Evolutionary conservation across 257 asterid genomes (phyloP), one percentile per base, ranked within the genome.

Genomic region (Solanum appendiculatum): DNA sequence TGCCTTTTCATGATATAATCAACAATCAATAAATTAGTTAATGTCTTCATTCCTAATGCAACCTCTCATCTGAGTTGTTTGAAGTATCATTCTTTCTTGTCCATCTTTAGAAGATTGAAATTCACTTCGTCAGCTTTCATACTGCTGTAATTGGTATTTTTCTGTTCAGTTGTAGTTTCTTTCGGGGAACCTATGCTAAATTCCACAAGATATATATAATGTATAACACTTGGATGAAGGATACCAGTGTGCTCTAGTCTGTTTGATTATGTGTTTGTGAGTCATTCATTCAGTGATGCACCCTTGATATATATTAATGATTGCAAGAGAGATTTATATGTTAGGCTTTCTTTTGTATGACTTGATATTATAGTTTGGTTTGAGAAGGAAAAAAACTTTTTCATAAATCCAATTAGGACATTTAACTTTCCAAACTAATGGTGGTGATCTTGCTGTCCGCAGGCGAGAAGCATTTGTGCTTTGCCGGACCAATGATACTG

Each of bases 381-480:
- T 34, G 48, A 33, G 11, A 36, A 33, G 8, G 63, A 81, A 63
- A 25, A 54, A 36, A 13, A 18, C 10, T 3, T 54, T 54, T 20
- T 58, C 37, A 86, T 78, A 34, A 63, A 85, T 84, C 40, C 46
- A 85, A 46, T 29, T 48, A 5, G 29, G 85, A 36, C 81, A 36
- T 36, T 36, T 73, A 9, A 36, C 81, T 73, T 80, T 80, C 42
- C 42, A 16, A 80, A 46, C 85, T 46, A 80, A 80, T 46, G 66
- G n/a, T 16, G 64, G 40, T 46, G 40, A 48, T 27, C 13, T 69
- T 29, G 64, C 72, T 14, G 13, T 88, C 86, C 85, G 5, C 92
- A 97, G 98, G 92, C 95, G 92, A 86, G 92, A 92, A 63, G 98
- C 95, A 81, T 92, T 92, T 91, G 96, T 93, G 83, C 95, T 91